Base-by-base conservation (phyloP, 1,284 basidiomycete species). In the Tilletiaria anomala region DNA sequence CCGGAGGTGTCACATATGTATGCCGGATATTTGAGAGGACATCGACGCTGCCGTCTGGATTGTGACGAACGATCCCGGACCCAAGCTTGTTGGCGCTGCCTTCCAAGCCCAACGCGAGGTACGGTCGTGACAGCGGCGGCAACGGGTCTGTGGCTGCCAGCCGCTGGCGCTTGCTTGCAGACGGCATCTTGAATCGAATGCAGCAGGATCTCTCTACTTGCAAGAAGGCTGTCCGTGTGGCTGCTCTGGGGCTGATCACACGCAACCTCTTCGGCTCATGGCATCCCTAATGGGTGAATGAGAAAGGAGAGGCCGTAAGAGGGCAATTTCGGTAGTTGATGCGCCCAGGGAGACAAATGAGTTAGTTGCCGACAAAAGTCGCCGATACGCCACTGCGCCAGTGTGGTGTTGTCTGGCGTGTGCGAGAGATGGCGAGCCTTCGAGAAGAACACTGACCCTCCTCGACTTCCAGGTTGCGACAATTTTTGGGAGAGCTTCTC, bases 1-100 rank as follows among this genome's bases (percentile, higher is more conserved):
- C 93, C 2, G 93, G 86, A 1, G 93, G 93, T 1, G 93, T 97
- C 51, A 97, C 85, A 66, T 97, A 96, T 6, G 93, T 99, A 65
- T 96, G 93, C 51, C 93, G 78, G 45, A 96, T 66, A 48, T 71
- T 71, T n/a, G 65, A 66, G 12, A 71, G 58, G 39, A 71, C 68
- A 18, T 69, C 63, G 10, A 70, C 69, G 77, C 19, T 61, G 63
- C 46, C 6, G 76, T 76, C 23, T 76, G 54, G 44, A 41, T 42
- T 32, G 65, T 97, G 91, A 45, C 78, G 78, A 68, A 97, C 86
- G 37, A 97, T 75, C 4, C 93, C 93, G 16, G 82, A 83, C n/a
- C 93, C 93, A 24, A 97, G 76, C 70, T 99, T 99, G 72, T 99
- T 99, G 29, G 93, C 93, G 35, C 56, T 59, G 34, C 61, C 61